Base-by-base conservation (phyloP, 108 stramenopile species). In the Cyclotella atomus region DNA sequence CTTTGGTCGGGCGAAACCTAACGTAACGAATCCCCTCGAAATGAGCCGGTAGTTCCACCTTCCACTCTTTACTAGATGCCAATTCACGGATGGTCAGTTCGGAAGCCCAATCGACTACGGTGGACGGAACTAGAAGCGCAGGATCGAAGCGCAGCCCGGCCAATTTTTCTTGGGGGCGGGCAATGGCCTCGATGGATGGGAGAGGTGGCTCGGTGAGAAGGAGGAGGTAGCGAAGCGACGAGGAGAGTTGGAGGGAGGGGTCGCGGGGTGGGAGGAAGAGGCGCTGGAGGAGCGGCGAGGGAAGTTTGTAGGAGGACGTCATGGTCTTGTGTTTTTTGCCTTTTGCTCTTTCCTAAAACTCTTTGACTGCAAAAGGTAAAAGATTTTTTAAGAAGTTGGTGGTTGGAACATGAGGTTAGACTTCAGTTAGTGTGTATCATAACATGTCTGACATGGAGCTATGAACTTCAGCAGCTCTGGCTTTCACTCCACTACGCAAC, bases 81-180 rank as follows among this genome's bases (percentile, higher is more conserved):
- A 79, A 52, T 5, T 67, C 63, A 45, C 71, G 65, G 21, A 79
- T 35, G 5, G 38, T 57, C 41, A 79, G 23, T 0, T 55, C 50
- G 0, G 59, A 43, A n/a, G 71, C 78, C 56, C 43, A 72, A 28
- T 79, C 66, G 24, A 79, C 15, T 19, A 65, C 45, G 46, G 65
- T 24, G 9, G 71, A 72, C 0, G 78, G 78, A 12, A 71, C 43
- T 0, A 79, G 47, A 0, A 68, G 12, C 7, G 47, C 20, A 34
- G 78, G 71, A 55, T 79, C 71, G 71, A 79, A 79, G 1, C 78
- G 78, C 34, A 79, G 16, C 2, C 78, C 78, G 27, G 78, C 78
- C 59, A 79, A 45, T 25, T 79, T 79, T 32, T 72, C 78, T n/a
- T 79, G 63, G 33, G 62, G 65, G 14, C 65, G 65, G 59, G 78